A percentile compares a stretch with the other conserved stretches of the same genome.
These are phyloP conservation scores for Leonotis leonurus DNA, from an alignment of 257 asterid species.

Conservation along the genomic window DNA sequence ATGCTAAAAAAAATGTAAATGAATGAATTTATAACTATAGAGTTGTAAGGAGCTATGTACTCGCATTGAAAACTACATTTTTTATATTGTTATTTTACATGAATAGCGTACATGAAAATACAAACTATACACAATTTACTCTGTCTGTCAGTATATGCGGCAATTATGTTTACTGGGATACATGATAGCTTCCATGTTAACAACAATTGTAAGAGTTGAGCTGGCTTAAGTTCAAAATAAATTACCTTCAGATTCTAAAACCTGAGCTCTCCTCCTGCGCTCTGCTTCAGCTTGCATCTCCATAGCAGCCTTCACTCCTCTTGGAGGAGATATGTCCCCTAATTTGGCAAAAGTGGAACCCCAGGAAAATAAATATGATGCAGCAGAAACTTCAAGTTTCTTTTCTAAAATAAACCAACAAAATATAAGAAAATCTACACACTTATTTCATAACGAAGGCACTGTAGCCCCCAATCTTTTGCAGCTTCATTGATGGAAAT, in stretches of 20 bases:
- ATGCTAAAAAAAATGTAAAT: neutral
- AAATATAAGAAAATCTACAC: constrained; percentile 22
- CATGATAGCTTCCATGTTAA: neutral
- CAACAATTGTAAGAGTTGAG: neutral
- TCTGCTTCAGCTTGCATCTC: constrained; percentile 99
- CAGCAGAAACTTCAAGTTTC: neutral
- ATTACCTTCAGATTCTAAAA: constrained; percentile 87
- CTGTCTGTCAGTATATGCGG: no score
- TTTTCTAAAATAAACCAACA: constrained; percentile 3
- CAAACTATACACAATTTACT: neutral
- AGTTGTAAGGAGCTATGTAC: neutral
- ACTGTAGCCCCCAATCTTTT: constrained; percentile 74
- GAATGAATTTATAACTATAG: neutral
- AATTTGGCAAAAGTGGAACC: constrained; percentile 3
- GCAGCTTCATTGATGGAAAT: constrained; percentile 85
- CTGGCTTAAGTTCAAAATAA: neutral
- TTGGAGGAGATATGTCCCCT: constrained; percentile 95
- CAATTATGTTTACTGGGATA: no score
- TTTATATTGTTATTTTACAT: neutral
- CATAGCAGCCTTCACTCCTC: constrained; percentile 86
- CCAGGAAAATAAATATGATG: neutral
- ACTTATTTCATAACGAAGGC: constrained; percentile 97
- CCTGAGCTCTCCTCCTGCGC: constrained; percentile 87
- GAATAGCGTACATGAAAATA: neutral
- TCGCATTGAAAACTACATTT: neutral